Conservation (phyloP, 768 basidiomycete species). For the Cyathus striatus region DNA sequence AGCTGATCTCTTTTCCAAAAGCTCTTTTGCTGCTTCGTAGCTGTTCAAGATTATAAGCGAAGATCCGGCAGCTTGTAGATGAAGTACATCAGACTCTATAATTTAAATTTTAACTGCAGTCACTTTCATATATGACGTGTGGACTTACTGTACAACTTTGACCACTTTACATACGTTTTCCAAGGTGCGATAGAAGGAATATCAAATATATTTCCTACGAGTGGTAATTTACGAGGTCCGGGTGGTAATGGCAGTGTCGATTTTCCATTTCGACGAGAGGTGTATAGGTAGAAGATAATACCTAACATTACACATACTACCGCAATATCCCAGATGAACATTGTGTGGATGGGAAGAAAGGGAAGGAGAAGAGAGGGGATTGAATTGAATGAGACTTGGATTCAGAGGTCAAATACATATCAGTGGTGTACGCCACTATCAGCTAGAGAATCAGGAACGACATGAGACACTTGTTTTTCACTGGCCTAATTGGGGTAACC, state of each 20-base stretch:
- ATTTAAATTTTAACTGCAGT: not conserved
- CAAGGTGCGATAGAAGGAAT: not conserved
- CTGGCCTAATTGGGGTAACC: no score
- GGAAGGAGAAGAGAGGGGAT: no score
- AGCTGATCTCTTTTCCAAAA: not conserved
- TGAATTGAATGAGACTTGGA: no score
- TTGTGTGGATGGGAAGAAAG: no score
- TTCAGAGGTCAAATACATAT: no score
- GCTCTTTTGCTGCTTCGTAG: not conserved
- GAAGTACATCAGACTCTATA: not conserved
- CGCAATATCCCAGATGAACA: no score
- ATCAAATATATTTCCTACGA: not conserved
- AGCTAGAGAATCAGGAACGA: no score
- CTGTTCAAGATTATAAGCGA: not conserved
- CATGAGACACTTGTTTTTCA: no score
- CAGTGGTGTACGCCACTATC: no score
- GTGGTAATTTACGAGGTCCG: not conserved
- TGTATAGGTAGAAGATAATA: no score
- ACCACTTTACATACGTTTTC: not conserved
- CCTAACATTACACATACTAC: no score
- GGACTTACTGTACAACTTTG: not conserved
- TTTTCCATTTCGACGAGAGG: no score
- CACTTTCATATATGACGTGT: not conserved
- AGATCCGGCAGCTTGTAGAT: not conserved
- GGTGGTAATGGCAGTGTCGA: conserved; percentile 1